These are phyloP conservation scores for Protomyces lactucae-debilis DNA, from an alignment of 1,139 yeast species.

Conservation along the genomic window DNA sequence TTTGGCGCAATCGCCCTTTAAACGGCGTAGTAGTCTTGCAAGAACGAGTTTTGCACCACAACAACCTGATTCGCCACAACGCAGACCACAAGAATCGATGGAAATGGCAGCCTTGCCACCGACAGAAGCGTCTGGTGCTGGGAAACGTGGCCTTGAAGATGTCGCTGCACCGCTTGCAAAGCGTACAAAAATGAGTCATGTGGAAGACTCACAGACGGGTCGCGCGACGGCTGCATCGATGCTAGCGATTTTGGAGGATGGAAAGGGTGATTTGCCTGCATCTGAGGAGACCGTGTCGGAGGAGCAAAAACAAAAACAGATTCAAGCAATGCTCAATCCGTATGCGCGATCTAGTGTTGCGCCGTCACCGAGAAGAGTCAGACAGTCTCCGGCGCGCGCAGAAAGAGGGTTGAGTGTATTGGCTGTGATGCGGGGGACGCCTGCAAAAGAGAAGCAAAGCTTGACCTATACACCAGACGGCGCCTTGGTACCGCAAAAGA, in stretches of 20 bases:
- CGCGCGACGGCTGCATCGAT: conserved; percentile 20
- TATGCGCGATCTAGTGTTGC: conserved; percentile 10
- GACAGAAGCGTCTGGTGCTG: background rate
- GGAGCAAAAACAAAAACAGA: background rate
- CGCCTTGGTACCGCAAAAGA: background rate
- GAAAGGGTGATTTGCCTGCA: background rate
- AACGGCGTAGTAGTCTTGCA: conserved; percentile 3
- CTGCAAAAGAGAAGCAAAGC: background rate
- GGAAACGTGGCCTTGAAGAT: conserved; percentile 22
- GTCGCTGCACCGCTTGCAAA: conserved; percentile 18
- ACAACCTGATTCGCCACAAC: conserved; percentile 1
- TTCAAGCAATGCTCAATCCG: conserved; percentile 16
- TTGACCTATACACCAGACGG: background rate
- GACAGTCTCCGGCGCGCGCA: background rate
- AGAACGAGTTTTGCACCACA: conserved; percentile 7
- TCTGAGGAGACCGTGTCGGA: background rate
- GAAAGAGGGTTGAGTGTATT: conserved; percentile 1
- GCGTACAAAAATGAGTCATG: background rate
- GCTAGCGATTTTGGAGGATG: conserved; percentile 10
- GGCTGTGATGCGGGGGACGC: conserved; percentile 10
- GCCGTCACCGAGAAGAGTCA: conserved; percentile 2
- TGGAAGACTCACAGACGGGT: conserved; percentile 3
- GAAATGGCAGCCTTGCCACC: background rate
- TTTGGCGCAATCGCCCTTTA: conserved; percentile 11
- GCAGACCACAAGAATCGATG: background rate